phyloP scores from a whole-genome alignment of 2,329 filamentous ascomycete species.

The Coniosporium uncinatum region DNA sequence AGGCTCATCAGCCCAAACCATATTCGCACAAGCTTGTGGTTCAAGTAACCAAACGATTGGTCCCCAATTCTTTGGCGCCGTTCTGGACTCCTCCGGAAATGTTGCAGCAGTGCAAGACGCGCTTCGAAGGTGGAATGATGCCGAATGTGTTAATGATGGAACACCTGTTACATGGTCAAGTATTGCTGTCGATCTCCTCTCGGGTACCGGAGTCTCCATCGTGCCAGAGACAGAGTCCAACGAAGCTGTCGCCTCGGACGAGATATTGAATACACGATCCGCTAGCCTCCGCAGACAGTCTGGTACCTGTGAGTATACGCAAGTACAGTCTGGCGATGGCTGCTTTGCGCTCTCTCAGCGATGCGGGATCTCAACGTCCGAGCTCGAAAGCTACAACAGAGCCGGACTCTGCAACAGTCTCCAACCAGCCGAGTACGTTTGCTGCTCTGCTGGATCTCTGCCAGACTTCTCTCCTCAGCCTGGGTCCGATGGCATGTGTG shows the following conservation, averaged over 20 bases:
- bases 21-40: neutral
- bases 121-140: neutral
- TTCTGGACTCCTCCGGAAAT: neutral
- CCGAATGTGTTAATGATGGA: neutral
- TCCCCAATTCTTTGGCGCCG: too few relatives aligned
- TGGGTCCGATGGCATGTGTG: constrained; percentile 27
- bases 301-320: neutral
- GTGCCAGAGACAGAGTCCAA: too few relatives aligned
- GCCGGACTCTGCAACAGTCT: constrained; percentile 21
- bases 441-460: constrained; percentile 26
- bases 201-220: neutral
- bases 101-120: neutral
- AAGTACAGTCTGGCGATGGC: neutral
- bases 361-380: neutral
- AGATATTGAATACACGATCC: neutral
- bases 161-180: neutral
- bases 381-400: constrained; percentile 25
- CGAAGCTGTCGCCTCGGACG: too few relatives aligned
- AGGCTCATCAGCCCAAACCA: neutral
- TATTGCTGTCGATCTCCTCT: neutral
- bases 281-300: neutral
- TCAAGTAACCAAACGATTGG: neutral
- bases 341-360: neutral
- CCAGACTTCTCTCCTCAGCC: constrained; percentile 26
- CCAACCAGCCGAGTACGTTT: constrained; percentile 23